A percentile compares a stretch with the other conserved stretches of the same genome.
phyloP scores from a whole-genome alignment of 176 grass and related monocot genomes.

The Raddia distichophylla region DNA sequence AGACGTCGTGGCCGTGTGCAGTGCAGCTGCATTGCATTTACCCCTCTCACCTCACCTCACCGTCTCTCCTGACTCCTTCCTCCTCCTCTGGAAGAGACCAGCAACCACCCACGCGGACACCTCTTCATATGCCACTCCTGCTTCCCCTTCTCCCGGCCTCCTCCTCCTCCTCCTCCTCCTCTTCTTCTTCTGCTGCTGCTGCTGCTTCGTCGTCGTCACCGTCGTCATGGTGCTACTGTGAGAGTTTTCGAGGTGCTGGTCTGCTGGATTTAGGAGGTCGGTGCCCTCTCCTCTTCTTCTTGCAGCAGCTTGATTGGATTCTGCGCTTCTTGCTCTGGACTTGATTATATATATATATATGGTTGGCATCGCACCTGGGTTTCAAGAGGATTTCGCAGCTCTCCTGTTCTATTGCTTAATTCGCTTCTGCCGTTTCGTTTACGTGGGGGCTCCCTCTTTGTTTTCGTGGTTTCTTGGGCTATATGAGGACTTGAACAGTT shows the following conservation, averaged over 20 bases:
- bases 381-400: neutral
- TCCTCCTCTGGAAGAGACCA: too few relatives aligned
- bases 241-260: neutral
- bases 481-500: neutral
- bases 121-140: neutral
- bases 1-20: neutral
- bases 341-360: neutral
- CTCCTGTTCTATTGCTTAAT: neutral
- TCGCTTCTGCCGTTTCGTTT: neutral
- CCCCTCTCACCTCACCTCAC: neutral
- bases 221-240: neutral
- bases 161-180: neutral
- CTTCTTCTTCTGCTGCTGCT: neutral
- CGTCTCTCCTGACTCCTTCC: neutral
- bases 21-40: slow-evolving; percentile 32
- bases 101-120: neutral
- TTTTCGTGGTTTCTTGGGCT: neutral
- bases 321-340: slow-evolving; percentile 3
- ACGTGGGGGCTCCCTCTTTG: neutral
- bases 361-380: neutral
- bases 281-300: neutral
- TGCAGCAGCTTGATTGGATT: neutral
- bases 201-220: neutral
- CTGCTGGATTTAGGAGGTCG: slow-evolving; percentile 29
- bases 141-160: neutral